Evolutionary conservation across 2,329 filamentous ascomycete genomes (phyloP).

Genomic region (Hypoxylon sp.): DNA sequence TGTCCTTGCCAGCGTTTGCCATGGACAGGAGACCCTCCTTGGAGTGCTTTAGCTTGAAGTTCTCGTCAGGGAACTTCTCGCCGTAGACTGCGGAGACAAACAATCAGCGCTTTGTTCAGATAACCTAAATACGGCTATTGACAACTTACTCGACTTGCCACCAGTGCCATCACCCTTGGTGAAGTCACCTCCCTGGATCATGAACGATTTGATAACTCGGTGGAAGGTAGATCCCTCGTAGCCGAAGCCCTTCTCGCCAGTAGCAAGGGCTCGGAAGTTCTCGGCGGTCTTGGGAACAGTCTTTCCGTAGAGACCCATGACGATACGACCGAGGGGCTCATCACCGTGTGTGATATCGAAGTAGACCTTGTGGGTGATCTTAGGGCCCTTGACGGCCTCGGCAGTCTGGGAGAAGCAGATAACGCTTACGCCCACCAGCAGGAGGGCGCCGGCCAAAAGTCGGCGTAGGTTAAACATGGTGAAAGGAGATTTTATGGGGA

Average conservation of each 20-base stretch:
- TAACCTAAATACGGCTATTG: neutral
- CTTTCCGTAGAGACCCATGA: slow-evolving; percentile 89
- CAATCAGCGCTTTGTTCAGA: slow-evolving; percentile 34
- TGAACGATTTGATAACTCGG: slow-evolving; percentile 91
- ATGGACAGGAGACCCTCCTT: slow-evolving; percentile 87
- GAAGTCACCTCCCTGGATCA: slow-evolving; percentile 94
- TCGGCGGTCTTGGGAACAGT: slow-evolving; percentile 82
- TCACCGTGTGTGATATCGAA: slow-evolving; percentile 87
- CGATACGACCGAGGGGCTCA: slow-evolving; percentile 79
- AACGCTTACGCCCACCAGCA: slow-evolving; percentile 82
- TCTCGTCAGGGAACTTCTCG: slow-evolving; percentile 87
- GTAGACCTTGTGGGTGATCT: slow-evolving; percentile 96
- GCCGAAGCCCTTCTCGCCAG: slow-evolving; percentile 88
- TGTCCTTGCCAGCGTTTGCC: slow-evolving; percentile 88
- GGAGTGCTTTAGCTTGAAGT: slow-evolving; percentile 95
- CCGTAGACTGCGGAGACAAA: slow-evolving; percentile 76
- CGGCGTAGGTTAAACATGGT: slow-evolving; percentile 83
- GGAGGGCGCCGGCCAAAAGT: slow-evolving; percentile 77
- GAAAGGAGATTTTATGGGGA: slow-evolving; percentile 42
- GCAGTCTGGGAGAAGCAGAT: slow-evolving; percentile 82
- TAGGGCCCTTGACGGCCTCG: slow-evolving; percentile 86
- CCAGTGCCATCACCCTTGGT: slow-evolving; percentile 86
- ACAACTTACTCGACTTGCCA: slow-evolving; percentile 82
- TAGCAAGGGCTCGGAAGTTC: slow-evolving; percentile 85
- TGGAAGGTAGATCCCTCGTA: slow-evolving; percentile 88